Base-by-base conservation (phyloP, 805 yeast genomes). In the Candida pseudoglaebosa region DNA sequence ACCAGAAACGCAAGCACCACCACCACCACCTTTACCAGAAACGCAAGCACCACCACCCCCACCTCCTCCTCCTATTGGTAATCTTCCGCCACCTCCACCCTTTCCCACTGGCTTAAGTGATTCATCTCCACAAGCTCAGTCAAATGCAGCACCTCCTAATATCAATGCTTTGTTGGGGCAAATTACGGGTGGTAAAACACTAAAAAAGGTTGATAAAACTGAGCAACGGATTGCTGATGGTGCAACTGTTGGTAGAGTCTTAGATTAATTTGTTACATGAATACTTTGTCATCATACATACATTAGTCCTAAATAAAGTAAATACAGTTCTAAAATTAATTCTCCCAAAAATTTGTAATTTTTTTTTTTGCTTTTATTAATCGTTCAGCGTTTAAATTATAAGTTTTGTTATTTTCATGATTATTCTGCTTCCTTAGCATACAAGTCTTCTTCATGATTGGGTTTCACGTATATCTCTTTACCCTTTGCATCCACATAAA, bases 91-190 rank as follows among this genome's bases (percentile, higher is more conserved):
- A n/a, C 54, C 58, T 9, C 47, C 56, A n/a, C 44, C 53, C 4
- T 47, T 59, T 5, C 42, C 50, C 1, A 40, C 55, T 8, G 35
- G 35, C 4, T 34, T 34, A 13, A 36, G 30, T 19, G 37, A 5
- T 7, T 46, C 52, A n/a, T 56, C 58, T 5, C 46, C 54, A 14
- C 56, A 56, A 17, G 48, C 49, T 6, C 50, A 51, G n/a, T 53
- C 59, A 21, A 53, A 62, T 19, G 56, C 64, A 16, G 56, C 71
- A 5, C 66, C 73, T n/a, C 57, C 66, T 5, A 61, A 68, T 31
- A 56, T 81, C 18, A 52, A 65, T 30, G 79, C 80, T 1, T 61
- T 77, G 37, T 61, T 81, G 38, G 80, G 81, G 3, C 80, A 80
- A 53, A 80, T 80, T 37, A 62, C 65, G 8, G 62, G 71, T 1